Evolutionary conservation across 768 basidiomycete genomes (phyloP).

Genomic region (Lactarius akahatsu): DNA sequence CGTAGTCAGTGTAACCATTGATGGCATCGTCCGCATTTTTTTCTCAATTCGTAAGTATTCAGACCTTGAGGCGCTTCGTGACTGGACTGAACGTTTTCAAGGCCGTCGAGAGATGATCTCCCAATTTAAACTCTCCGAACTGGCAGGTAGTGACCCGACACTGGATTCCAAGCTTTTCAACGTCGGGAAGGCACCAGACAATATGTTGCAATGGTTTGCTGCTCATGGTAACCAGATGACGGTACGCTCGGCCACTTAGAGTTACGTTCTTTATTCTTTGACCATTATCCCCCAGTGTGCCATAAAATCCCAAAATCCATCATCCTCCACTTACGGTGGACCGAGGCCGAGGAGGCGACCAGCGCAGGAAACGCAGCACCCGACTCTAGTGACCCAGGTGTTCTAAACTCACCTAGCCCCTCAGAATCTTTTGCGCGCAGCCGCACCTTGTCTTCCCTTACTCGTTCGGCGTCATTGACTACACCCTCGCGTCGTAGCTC

Average conservation of each 20-base stretch:
- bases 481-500: slow-evolving; percentile 45
- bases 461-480: slow-evolving; percentile 50
- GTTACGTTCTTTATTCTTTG: neutral
- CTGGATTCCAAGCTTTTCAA: slow-evolving; percentile 67
- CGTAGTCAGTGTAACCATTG: slow-evolving; percentile 88
- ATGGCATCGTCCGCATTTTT: slow-evolving; percentile 87
- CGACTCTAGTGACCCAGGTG: slow-evolving; percentile 26
- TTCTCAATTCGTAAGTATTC: slow-evolving; percentile 74
- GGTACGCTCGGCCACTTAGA: slow-evolving; percentile 42
- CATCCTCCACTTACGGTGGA: slow-evolving; percentile 85
- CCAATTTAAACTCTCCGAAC: slow-evolving; percentile 82
- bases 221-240: slow-evolving; percentile 90
- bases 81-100: slow-evolving; percentile 30
- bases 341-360: slow-evolving; percentile 53
- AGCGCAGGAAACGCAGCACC: slow-evolving; percentile 23
- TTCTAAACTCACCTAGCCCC: slow-evolving; percentile 31
- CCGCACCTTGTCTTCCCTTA: slow-evolving; percentile 51
- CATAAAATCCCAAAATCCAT: slow-evolving; percentile 85
- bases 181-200: slow-evolving; percentile 78
- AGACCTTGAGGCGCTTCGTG: neutral
- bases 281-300: slow-evolving; percentile 57
- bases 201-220: slow-evolving; percentile 94
- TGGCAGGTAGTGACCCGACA: slow-evolving; percentile 66
- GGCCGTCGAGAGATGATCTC: slow-evolving; percentile 84
- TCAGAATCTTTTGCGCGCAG: slow-evolving; percentile 34